Evolutionary conservation across 176 grass and related monocot species (phyloP), one percentile per base, ranked within the genome.

Genomic region (Eremochloa ophiuroides): DNA sequence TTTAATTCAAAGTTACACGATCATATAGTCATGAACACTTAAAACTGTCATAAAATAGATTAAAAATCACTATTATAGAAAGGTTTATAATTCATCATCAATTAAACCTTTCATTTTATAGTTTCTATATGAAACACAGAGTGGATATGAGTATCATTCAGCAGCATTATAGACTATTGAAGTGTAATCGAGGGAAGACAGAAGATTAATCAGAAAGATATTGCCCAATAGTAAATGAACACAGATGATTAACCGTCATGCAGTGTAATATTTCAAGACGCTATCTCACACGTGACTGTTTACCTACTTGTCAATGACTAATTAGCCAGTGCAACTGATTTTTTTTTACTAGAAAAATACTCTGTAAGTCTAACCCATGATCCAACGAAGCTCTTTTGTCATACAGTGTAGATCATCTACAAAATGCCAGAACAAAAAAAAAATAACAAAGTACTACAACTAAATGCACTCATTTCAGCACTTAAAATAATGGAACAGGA

Each of bases 401-500:
- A 63, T 62, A 63, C 63, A 80, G 47, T n/a, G n/a, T n/a, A n/a
- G 33, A 37, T 66, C 10, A 29, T 20, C 43, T 63, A 79, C 65
- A 69, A 23, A 31, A 87, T 17, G 28, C 29, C 12, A 53, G 22
- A 48, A 74, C 30, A 31, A 23, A 7, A 50, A n/a, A n/a, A 47
- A 50, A 48, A 26, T 29, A 61, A 68, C 59, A 39, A 46, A 48
- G 35, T 56, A 77, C 7, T 39, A 74, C 33, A 79, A 58, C 27
- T 25, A 74, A 60, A 56, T 68, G 48, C 42, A 80, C 42, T 39
- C 51, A 62, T 69, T 66, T 67, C 37, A 62, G 34, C 47, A 82
- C 10, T 68, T 25, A 47, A 84, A 51, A 60, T 30, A 15, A 79
- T 79, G 20, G 20, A 85, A 85, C 15, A 89, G 90, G 95, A 98